Percentiles rank a stretch among this genome's conserved stretches.
These are phyloP conservation scores for Silene coronaria DNA, from an alignment of 179 eudicot species.

Conservation along the genomic window DNA sequence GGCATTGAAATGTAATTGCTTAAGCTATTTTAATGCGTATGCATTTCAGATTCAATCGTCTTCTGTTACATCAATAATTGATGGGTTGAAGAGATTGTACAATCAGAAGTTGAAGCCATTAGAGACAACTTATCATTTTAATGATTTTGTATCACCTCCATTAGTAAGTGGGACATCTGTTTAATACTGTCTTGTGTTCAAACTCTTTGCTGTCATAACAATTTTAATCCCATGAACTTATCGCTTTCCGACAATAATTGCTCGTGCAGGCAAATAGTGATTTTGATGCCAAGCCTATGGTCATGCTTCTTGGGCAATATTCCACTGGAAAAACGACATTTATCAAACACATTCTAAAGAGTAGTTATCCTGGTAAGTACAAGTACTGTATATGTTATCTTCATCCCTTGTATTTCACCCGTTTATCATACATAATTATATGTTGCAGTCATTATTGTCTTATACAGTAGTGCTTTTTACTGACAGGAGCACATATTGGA, in stretches of 20 bases:
- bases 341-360: conserved; percentile 68
- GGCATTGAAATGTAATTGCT: not conserved
- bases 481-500: conserved; percentile 88
- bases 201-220: not conserved
- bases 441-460: not conserved
- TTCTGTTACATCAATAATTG: conserved; percentile 63
- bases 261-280: conserved; percentile 58
- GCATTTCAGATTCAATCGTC: conserved; percentile 26
- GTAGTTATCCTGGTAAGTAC: conserved; percentile 66
- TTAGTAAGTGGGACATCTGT: conserved; percentile 45
- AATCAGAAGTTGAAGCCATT: conserved; percentile 69
- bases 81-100: conserved; percentile 75
- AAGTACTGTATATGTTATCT: not conserved
- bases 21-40: conserved; percentile 4
- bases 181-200: not conserved
- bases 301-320: conserved; percentile 92
- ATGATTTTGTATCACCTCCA: conserved; percentile 65
- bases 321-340: conserved; percentile 95
- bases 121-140: conserved; percentile 56
- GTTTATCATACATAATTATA: not conserved
- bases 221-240: not conserved
- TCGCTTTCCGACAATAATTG: not conserved
- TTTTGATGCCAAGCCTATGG: conserved; percentile 94
- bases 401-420: not conserved
- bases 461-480: not conserved